phyloP scores from a whole-genome alignment of 2,329 filamentous ascomycete species.

The Trichophyton simii region DNA sequence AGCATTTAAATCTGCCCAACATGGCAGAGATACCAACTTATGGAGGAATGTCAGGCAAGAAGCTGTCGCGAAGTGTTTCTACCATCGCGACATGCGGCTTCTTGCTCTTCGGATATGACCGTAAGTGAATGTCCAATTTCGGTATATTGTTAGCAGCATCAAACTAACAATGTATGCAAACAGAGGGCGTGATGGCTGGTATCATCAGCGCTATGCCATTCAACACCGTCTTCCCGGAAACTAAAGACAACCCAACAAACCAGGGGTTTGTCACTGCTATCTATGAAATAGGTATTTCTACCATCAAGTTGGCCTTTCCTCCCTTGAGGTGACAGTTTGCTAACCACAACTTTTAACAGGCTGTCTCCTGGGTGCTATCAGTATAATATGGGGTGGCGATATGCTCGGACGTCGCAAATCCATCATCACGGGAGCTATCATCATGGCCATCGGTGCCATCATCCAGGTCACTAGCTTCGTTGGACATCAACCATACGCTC shows the following conservation, averaged over 20 bases:
- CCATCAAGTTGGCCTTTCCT: slow-evolving; percentile 17
- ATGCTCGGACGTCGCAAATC: slow-evolving; percentile 24
- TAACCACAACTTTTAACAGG: slow-evolving; percentile 6
- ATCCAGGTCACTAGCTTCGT: slow-evolving; percentile 14
- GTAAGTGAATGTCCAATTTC: slow-evolving; percentile 13
- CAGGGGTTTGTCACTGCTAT: slow-evolving; percentile 40
- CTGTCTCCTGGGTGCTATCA: slow-evolving; percentile 21
- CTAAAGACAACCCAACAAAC: slow-evolving; percentile 28
- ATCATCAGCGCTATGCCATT: slow-evolving; percentile 15
- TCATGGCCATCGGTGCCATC: slow-evolving; percentile 25
- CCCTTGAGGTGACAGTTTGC: neutral
- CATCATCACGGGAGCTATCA: slow-evolving; percentile 43
- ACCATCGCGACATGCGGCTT: slow-evolving; percentile 50
- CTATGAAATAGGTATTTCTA: slow-evolving; percentile 30
- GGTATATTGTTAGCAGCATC: neutral
- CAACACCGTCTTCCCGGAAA: slow-evolving; percentile 8
- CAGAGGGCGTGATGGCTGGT: slow-evolving; percentile 18
- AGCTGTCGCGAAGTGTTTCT: slow-evolving; percentile 46
- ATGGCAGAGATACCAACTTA: slow-evolving; percentile 35
- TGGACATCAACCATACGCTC: slow-evolving; percentile 28
- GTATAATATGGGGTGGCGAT: slow-evolving; percentile 18
- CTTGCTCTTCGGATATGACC: slow-evolving; percentile 45
- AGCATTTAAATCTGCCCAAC: neutral
- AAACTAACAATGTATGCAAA: neutral
- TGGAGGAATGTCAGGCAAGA: slow-evolving; percentile 31